Evolutionary conservation across 1,139 yeast species (phyloP).

Genomic region (Debaryomyces nepalensis): DNA sequence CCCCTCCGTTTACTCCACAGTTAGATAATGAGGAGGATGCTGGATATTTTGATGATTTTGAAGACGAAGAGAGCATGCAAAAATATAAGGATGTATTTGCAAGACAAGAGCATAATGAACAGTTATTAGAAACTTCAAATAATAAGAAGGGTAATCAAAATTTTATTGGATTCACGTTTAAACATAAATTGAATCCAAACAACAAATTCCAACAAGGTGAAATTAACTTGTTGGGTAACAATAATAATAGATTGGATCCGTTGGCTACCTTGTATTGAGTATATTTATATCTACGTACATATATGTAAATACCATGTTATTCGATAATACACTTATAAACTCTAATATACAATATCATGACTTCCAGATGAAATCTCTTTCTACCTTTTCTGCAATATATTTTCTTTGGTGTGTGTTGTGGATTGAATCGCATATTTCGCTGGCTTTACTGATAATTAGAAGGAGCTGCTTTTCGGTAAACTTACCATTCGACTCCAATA

Average conservation of each 20-base stretch:
- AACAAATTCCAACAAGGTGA: constrained; percentile 51
- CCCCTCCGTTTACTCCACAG: constrained; percentile 97
- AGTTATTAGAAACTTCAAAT: constrained; percentile 67
- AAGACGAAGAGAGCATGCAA: constrained; percentile 95
- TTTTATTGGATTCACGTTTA: constrained; percentile 95
- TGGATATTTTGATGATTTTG: constrained; percentile 97
- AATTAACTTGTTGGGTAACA: constrained; percentile 41
- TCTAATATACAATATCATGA: constrained; percentile 3
- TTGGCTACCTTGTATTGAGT: constrained; percentile 50
- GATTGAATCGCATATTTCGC: constrained; percentile 45
- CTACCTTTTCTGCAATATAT: constrained; percentile 51
- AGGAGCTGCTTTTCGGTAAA: constrained; percentile 63
- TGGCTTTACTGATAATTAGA: constrained; percentile 51
- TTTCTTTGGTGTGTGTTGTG: constrained; percentile 53
- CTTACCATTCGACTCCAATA: constrained; percentile 73
- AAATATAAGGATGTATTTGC: constrained; percentile 96
- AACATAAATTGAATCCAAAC: constrained; percentile 76
- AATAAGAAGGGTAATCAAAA: constrained; percentile 51
- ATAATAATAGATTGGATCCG: constrained; percentile 41
- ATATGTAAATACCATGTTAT: constrained; percentile 9
- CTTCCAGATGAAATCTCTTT: constrained; percentile 63
- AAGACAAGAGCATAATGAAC: constrained; percentile 83
- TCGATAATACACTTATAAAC: constrained; percentile 6
- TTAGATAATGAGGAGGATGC: constrained; percentile 97
- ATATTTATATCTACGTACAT: constrained; percentile 11